phyloP scores from a whole-genome alignment of 2,329 filamentous ascomycete species.

The Trichoderma brevicompactum region DNA sequence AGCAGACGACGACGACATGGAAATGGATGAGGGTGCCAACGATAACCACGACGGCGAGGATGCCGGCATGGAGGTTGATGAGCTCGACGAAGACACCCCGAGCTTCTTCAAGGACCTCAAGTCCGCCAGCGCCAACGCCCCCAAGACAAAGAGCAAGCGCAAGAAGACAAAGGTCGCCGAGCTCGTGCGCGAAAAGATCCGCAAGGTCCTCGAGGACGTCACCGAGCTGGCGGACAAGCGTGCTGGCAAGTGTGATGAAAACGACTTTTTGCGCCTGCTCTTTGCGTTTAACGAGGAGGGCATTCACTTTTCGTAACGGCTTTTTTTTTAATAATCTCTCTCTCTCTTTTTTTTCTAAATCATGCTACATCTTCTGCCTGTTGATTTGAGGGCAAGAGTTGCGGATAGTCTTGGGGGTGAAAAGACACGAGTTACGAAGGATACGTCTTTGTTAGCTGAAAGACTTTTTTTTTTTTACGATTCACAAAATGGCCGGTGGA shows the following conservation, averaged over 20 bases:
- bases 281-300: constrained; percentile 87
- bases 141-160: constrained; percentile 69
- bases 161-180: constrained; percentile 80
- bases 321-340: neutral
- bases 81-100: constrained; percentile 51
- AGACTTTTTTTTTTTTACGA: neutral
- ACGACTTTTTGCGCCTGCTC: constrained; percentile 82
- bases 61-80: constrained; percentile 59
- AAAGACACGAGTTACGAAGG: neutral
- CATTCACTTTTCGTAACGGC: constrained; percentile 78
- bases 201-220: constrained; percentile 79
- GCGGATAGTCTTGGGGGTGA: neutral
- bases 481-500: constrained; percentile 17
- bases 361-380: neutral
- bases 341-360: neutral
- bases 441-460: constrained; percentile 3
- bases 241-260: constrained; percentile 86
- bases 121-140: constrained; percentile 42
- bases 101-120: constrained; percentile 78
- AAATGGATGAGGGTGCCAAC: constrained; percentile 48
- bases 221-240: constrained; percentile 82
- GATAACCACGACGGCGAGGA: constrained; percentile 55
- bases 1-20: constrained; percentile 48
- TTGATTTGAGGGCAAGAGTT: neutral
- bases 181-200: constrained; percentile 83